A percentile compares a stretch with the other conserved stretches of the same genome.
phyloP scores from a whole-genome alignment of 768 basidiomycete genomes.

The Lentinula lateritia region DNA sequence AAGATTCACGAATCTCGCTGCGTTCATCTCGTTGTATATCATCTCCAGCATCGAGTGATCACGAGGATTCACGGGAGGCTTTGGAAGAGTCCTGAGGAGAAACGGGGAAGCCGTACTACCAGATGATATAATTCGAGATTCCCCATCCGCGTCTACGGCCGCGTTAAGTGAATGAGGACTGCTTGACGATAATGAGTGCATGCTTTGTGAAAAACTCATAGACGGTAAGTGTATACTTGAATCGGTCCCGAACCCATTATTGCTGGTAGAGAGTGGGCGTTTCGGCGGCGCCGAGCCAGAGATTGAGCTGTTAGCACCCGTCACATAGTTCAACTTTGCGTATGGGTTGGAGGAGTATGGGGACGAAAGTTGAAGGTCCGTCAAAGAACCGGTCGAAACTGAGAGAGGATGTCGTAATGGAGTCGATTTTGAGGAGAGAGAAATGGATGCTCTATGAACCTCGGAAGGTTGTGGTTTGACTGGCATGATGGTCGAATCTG shows the following conservation, averaged over 20 bases:
- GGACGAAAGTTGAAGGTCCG: not conserved
- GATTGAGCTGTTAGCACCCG: not conserved
- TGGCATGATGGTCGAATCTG: not conserved
- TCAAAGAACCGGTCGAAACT: not conserved
- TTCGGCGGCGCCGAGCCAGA: not conserved
- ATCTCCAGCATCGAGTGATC: constrained; percentile 61
- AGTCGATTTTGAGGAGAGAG: not conserved
- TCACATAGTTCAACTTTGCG: not conserved
- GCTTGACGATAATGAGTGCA: not conserved
- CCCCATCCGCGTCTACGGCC: not conserved
- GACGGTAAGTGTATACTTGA: not conserved
- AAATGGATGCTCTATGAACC: not conserved
- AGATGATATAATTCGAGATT: not conserved
- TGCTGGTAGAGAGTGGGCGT: not conserved
- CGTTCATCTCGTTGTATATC: constrained; percentile 67
- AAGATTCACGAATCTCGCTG: constrained; percentile 61
- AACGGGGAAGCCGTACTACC: constrained; percentile 17
- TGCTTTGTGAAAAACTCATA: not conserved
- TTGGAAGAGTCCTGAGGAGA: constrained; percentile 29
- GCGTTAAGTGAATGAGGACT: not conserved
- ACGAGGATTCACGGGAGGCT: constrained; percentile 49
- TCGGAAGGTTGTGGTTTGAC: not conserved
- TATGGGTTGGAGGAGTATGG: not conserved
- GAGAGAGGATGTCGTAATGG: not conserved
- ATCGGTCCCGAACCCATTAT: too few species aligned